Percentiles rank a stretch among this genome's conserved stretches.
Evolutionary conservation across 108 stramenopile genomes (phyloP).

Genomic region (Pseudonitzschia multistriata): DNA sequence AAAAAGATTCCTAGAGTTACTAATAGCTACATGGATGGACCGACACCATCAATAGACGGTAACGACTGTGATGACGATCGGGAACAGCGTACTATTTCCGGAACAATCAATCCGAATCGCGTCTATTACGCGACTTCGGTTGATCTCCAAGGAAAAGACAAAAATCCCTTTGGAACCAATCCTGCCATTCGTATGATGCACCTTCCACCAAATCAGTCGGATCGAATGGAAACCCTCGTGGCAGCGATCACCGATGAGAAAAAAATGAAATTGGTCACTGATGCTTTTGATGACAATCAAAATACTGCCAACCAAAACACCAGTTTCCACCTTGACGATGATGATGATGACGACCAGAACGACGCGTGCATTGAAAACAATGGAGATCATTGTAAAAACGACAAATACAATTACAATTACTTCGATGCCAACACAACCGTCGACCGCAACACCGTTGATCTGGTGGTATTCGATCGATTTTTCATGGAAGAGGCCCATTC

Average conservation of each 20-base stretch:
- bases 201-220: conserved; percentile 27
- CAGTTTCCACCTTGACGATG: too few species aligned
- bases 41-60: too few species aligned
- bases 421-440: neutral
- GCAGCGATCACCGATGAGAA: neutral
- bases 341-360: neutral
- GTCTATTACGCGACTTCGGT: conserved; percentile 10
- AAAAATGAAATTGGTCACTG: conserved; percentile 1
- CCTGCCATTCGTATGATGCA: neutral
- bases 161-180: conserved; percentile 3
- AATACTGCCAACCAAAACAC: too few species aligned
- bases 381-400: too few species aligned
- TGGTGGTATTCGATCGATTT: conserved; percentile 74
- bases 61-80: neutral
- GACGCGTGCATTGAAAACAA: neutral
- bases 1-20: too few species aligned
- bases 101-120: neutral
- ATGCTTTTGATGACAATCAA: too few species aligned
- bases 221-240: neutral
- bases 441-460: neutral
- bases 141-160: neutral
- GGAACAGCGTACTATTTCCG: conserved; percentile 15
- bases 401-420: conserved; percentile 5
- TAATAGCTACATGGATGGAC: too few species aligned
- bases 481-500: conserved; percentile 77